phyloP scores from a whole-genome alignment of 1,284 basidiomycete species.

The Sanghuangporus sanghuang region DNA sequence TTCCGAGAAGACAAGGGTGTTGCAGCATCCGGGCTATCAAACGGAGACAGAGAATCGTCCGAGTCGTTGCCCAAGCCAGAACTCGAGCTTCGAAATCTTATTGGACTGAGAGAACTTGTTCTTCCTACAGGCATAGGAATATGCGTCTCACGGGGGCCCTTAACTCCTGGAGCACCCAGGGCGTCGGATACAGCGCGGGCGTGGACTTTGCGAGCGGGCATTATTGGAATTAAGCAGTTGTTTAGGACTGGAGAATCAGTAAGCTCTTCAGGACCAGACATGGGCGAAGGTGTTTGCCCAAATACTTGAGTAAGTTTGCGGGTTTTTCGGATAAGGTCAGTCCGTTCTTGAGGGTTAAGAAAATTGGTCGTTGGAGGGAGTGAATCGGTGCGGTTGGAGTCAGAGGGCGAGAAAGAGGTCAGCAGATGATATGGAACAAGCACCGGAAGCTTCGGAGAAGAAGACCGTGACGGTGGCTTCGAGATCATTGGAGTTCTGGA shows the following conservation, averaged over 20 bases:
- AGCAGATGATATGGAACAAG: constrained; percentile 18
- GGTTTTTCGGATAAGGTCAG: constrained; percentile 64
- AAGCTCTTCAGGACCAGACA: constrained; percentile 28
- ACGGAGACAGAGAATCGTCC: constrained; percentile 22
- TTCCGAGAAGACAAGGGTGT: constrained; percentile 9
- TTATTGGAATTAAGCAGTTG: constrained; percentile 23
- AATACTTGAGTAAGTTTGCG: constrained; percentile 77
- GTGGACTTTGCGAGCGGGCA: constrained; percentile 22
- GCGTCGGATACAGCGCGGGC: constrained; percentile 13
- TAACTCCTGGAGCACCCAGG: neutral
- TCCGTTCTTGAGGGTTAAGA: constrained; percentile 60
- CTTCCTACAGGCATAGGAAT: constrained; percentile 2
- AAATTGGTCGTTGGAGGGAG: constrained; percentile 60
- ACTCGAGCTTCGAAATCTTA: constrained; percentile 28
- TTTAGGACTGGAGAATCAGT: constrained; percentile 23
- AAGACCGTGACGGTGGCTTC: constrained; percentile 20
- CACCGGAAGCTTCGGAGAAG: constrained; percentile 20
- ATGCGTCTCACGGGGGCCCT: constrained; percentile 1
- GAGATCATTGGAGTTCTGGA: constrained; percentile 6
- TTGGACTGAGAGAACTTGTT: constrained; percentile 15
- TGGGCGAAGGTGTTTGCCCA: constrained; percentile 55
- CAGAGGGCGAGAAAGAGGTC: constrained; percentile 2
- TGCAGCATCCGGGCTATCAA: constrained; percentile 13
- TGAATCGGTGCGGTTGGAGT: constrained; percentile 1
- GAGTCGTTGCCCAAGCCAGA: constrained; percentile 31